Conservation (phyloP, 2,329 filamentous ascomycete species). For the Fusarium sp. region DNA sequence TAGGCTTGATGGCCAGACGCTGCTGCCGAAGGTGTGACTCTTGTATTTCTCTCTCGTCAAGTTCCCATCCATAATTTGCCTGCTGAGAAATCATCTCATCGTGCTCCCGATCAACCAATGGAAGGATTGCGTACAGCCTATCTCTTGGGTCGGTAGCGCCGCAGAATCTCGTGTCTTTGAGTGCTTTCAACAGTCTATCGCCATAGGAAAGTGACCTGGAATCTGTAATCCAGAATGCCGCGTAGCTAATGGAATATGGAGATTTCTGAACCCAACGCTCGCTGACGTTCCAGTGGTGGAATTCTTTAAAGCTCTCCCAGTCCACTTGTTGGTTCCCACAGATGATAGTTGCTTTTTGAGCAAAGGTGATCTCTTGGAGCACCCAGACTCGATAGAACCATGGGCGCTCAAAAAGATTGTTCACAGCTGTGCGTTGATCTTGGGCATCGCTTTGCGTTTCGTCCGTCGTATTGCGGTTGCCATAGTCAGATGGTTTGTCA, state of each 20-base stretch:
- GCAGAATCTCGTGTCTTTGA: neutral
- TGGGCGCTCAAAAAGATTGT: neutral
- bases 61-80: neutral
- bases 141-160: neutral
- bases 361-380: neutral
- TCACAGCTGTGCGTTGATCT: neutral
- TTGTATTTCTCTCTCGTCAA: neutral
- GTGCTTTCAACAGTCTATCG: neutral
- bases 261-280: neutral
- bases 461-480: neutral
- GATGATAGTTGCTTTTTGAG: neutral
- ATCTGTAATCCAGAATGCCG: neutral
- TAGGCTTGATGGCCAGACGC: neutral
- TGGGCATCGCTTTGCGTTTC: no score
- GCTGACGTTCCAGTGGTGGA: neutral
- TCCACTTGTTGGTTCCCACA: neutral
- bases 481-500: neutral
- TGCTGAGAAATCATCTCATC: neutral
- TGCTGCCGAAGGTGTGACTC: neutral
- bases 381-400: neutral
- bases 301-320: neutral
- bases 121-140: neutral
- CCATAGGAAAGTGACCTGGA: neutral
- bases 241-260: neutral
- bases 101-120: neutral